Evolutionary conservation across 495 filamentous ascomycete genomes (phyloP), one percentile per base, ranked within the genome.

Genomic region (Aspergillus asperescens): DNA sequence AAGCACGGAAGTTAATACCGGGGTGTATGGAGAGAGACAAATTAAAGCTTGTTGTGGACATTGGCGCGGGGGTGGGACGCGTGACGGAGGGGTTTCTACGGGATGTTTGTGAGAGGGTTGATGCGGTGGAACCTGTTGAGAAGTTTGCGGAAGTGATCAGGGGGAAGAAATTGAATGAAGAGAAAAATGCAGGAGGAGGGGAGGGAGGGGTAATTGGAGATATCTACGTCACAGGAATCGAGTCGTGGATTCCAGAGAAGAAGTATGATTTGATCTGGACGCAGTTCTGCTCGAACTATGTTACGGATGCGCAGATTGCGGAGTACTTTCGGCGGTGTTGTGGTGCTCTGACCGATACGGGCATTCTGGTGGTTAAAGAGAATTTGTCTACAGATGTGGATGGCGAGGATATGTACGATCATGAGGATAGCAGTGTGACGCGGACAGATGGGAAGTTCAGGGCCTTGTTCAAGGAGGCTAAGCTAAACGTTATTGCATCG

Each of bases 301-400:
- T 96, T 46, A 91, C 82, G n/a, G 92, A 95, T 70, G 61, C 60
- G 31, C 82, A 95, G 67, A 64, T 96, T 18, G 78, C 83, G 18
- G 74, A 63, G 12, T 95, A 85, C 52, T 67, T 96, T 8, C 50
- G 67, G 55, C 73, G 85, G 31, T 88, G 88, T 60, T 76, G 70
- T 32, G 57, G 59, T 0, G 79, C 73, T 0, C 52, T 94, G 43
- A 75, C 69, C 8, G 62, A 65, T 1, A 56, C 23, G 7, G 72
- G 87, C 41, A 64, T 74, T 48, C 81, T 96, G 24, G 82, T 95
- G 4, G 70, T 96, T 19, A 96, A 96, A 72, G 91, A 96, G 77
- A 95, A 96, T 62, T 61, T 87, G 59, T 87, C 79, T 25, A 87
- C 81, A 2, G 68, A 77, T 54, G 62, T 64, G 0, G 48, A 68